Conservation (phyloP, 148 eudicot species). For the Rhododendron griersonianum region DNA sequence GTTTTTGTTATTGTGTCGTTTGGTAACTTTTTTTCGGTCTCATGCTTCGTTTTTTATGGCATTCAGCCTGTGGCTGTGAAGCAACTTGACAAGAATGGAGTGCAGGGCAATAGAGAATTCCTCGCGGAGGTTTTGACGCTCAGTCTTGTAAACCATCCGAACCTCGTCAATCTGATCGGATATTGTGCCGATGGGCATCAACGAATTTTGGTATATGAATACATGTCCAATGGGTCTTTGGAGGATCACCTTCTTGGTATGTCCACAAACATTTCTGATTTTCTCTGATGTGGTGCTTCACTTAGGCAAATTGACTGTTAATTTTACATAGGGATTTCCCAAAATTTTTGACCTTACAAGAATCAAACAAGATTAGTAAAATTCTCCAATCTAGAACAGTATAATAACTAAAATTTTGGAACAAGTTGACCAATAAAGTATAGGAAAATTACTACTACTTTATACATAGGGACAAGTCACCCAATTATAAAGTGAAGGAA, state of each 20-base stretch:
- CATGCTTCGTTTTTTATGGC: conserved; percentile 2
- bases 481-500: not conserved
- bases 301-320: not conserved
- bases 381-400: not conserved
- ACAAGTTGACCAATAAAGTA: not conserved
- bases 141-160: conserved; percentile 66
- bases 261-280: not conserved
- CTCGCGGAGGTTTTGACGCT: conserved; percentile 71
- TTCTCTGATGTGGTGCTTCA: not conserved
- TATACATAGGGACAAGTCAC: no score
- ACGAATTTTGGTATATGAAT: conserved; percentile 83
- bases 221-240: conserved; percentile 72
- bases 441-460: not conserved
- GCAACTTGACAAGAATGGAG: conserved; percentile 77
- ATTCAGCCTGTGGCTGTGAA: conserved; percentile 79
- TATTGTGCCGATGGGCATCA: conserved; percentile 95
- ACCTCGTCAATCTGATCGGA: conserved; percentile 77
- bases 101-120: conserved; percentile 81
- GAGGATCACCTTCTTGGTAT: conserved; percentile 83
- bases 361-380: not conserved
- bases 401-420: not conserved
- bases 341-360: not conserved
- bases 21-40: not conserved
- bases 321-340: not conserved
- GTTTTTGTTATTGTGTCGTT: not conserved